Evolutionary conservation across 2,329 filamentous ascomycete genomes (phyloP).

Genomic region (Diaporthe vaccinii): DNA sequence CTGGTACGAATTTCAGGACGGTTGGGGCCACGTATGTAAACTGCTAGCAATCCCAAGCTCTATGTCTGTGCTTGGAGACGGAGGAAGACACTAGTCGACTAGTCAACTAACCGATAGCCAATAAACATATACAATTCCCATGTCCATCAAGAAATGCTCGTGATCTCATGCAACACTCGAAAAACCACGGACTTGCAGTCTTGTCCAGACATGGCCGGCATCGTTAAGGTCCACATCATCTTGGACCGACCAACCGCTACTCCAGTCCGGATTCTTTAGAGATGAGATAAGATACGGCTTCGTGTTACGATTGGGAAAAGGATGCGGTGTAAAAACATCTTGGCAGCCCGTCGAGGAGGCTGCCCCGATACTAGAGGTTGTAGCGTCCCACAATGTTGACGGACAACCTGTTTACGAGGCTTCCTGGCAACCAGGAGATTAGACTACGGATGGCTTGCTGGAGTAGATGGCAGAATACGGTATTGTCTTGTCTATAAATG

Average conservation of each 20-base stretch:
- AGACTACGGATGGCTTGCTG: background rate
- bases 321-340: background rate
- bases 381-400: background rate
- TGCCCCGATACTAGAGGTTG: background rate
- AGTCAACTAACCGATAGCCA: background rate
- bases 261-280: no score
- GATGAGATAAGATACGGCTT: background rate
- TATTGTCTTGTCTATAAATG: background rate
- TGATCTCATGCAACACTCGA: background rate
- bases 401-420: background rate
- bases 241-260: no score
- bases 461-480: background rate
- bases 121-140: background rate
- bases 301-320: background rate
- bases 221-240: no score
- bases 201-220: background rate
- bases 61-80: background rate
- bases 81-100: background rate
- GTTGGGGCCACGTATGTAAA: background rate
- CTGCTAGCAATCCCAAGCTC: background rate
- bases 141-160: background rate
- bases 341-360: background rate
- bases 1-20: background rate
- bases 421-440: background rate
- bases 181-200: no score